Base-by-base conservation (phyloP, 768 basidiomycete species). In the Macrolepiota albuminosa region DNA sequence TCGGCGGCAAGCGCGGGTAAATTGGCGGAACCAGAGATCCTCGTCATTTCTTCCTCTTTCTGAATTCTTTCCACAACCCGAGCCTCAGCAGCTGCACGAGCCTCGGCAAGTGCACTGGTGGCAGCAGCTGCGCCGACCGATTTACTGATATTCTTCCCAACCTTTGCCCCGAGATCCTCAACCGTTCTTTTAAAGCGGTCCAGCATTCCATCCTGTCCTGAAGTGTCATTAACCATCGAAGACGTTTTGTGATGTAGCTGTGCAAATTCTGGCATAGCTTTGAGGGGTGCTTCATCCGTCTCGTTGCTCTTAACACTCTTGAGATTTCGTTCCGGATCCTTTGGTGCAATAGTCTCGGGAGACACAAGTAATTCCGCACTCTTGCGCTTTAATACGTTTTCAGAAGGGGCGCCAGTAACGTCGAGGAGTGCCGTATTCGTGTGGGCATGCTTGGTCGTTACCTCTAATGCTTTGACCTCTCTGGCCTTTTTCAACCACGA, bases 401-500 rank as follows among this genome's bases (percentile, higher is more conserved):
- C 42, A 8, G 58, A 6, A 21, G 62, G 48, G 21, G 55, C 64
- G 7, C 62, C 56, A 24, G 64, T 63, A 9, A 64, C 53, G 29
- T 64, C 53, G 26, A 64, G 61, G 6, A 57, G 65, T 26, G 62
- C 36, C 37, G 61, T 43, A 61, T 37, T 68, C 24, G 60, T 40
- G 61, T 40, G 68, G 26, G 68, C 57, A 54, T 76, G 80, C 68
- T 72, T 82, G 58, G 64, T 66, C 11, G 75, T 74, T n/a, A 75
- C 76, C 66, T 90, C 90, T 67, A 84, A 73, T 18, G 87, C 87
- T 63, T 87, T 88, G 29, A 79, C 85, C 67, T 89, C 88, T 39
- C 89, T 79, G 14, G 86, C 91, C 66, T 89, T 90, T 72, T 82
- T 84, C 56, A 93, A 71, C 91, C 91, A 92, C 3, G 91, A 92